Evolutionary conservation across 768 basidiomycete species (phyloP).

Genomic region (Cyathus striatus): DNA sequence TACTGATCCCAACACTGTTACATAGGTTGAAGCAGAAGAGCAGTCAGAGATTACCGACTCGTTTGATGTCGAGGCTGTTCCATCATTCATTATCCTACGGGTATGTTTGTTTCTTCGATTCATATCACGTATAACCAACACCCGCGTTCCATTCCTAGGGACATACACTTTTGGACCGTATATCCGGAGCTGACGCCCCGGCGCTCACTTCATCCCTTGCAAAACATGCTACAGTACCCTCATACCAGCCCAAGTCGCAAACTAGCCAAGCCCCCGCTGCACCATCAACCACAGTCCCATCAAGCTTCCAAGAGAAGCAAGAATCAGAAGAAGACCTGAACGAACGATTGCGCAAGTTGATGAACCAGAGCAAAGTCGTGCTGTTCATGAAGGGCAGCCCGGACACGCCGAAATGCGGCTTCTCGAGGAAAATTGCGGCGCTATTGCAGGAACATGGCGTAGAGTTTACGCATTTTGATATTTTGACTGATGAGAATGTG

Average conservation of each 20-base stretch:
- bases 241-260: constrained; percentile 39
- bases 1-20: too few species aligned
- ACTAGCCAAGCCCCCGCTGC: constrained; percentile 39
- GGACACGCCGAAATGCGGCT: constrained; percentile 76
- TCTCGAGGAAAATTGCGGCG: constrained; percentile 70
- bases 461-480: constrained; percentile 76
- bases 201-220: constrained; percentile 57
- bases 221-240: constrained; percentile 41
- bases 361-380: constrained; percentile 76
- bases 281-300: constrained; percentile 15
- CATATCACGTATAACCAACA: not conserved
- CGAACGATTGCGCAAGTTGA: constrained; percentile 58
- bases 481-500: constrained; percentile 75
- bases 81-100: constrained; percentile 74
- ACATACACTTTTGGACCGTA: constrained; percentile 74
- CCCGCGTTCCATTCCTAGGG: constrained; percentile 46
- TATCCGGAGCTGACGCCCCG: constrained; percentile 76
- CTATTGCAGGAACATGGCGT: constrained; percentile 62
- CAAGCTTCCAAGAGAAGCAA: constrained; percentile 9
- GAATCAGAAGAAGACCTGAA: constrained; percentile 68
- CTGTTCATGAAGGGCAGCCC: constrained; percentile 92
- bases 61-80: constrained; percentile 89
- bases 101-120: constrained; percentile 32
- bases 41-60: constrained; percentile 85
- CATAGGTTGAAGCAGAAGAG: constrained; percentile 77